These are phyloP conservation scores for Heracleum sosnowskyi DNA, from an alignment of 129 eudicot species.

Conservation along the genomic window DNA sequence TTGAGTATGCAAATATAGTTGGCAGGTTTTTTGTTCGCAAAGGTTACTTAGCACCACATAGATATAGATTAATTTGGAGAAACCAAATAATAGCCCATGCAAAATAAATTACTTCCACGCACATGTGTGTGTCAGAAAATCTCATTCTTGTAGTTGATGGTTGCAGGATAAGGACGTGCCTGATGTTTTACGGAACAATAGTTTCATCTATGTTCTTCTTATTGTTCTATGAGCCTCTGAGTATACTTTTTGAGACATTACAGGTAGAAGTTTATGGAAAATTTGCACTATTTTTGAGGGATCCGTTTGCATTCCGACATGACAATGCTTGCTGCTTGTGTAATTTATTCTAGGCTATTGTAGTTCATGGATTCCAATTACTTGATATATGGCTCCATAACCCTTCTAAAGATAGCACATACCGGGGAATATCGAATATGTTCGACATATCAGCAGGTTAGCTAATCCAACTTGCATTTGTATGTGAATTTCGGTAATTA, in stretches of 20 bases:
- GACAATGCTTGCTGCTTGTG: constrained; percentile 10
- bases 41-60: background rate
- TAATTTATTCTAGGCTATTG: constrained; percentile 47
- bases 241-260: constrained; percentile 79
- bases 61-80: background rate
- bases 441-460: constrained; percentile 71
- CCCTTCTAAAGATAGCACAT: constrained; percentile 45
- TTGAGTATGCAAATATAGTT: background rate
- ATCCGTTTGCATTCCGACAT: background rate
- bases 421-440: constrained; percentile 49
- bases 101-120: background rate
- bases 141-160: background rate
- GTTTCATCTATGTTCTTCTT: constrained; percentile 53
- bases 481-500: background rate
- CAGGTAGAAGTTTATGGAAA: constrained; percentile 39
- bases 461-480: constrained; percentile 1
- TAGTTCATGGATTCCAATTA: constrained; percentile 85
- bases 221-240: constrained; percentile 81
- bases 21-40: background rate
- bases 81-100: background rate
- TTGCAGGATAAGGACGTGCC: constrained; percentile 61
- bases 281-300: background rate
- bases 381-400: constrained; percentile 78
- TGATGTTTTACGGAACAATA: constrained; percentile 34
- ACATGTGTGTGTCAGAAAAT: background rate